Conservation (phyloP, 2,329 filamentous ascomycete genomes). For the Microdochium paspali region DNA sequence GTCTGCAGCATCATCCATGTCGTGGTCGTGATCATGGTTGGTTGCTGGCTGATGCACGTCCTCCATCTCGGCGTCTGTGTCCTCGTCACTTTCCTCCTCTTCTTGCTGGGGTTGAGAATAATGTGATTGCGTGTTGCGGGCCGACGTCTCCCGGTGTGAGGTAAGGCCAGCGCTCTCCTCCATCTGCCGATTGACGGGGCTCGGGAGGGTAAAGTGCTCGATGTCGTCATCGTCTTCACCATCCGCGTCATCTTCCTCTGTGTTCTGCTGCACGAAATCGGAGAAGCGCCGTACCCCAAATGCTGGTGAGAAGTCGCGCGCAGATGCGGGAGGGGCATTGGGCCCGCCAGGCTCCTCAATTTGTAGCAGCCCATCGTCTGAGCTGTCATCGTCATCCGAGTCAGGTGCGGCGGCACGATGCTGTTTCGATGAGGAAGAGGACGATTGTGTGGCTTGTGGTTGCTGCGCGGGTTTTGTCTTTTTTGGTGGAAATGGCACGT, state of each 20-base stretch:
- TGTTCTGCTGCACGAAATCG: constrained; percentile 38
- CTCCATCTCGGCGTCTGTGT: constrained; percentile 24
- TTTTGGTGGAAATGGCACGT: background rate
- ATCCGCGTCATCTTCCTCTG: constrained; percentile 29
- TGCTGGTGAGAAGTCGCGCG: constrained; percentile 36
- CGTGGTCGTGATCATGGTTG: background rate
- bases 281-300: constrained; percentile 42
- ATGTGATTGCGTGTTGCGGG: constrained; percentile 2
- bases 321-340: constrained; percentile 20
- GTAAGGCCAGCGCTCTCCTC: constrained; percentile 14
- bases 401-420: constrained; percentile 18
- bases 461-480: constrained; percentile 1
- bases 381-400: constrained; percentile 34
- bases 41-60: constrained; percentile 14
- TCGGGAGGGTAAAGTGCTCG: constrained; percentile 40
- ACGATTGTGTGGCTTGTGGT: constrained; percentile 1
- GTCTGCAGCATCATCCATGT: constrained; percentile 11
- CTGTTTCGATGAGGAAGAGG: constrained; percentile 7
- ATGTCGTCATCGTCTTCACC: constrained; percentile 24
- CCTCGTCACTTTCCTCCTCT: constrained; percentile 23
- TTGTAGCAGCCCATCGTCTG: constrained; percentile 46
- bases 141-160: constrained; percentile 5
- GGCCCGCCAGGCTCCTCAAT: constrained; percentile 49
- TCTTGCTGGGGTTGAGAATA: constrained; percentile 15
- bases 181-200: constrained; percentile 35